phyloP scores from a whole-genome alignment of 495 filamentous ascomycete genomes.

The Penicillium lividum region DNA sequence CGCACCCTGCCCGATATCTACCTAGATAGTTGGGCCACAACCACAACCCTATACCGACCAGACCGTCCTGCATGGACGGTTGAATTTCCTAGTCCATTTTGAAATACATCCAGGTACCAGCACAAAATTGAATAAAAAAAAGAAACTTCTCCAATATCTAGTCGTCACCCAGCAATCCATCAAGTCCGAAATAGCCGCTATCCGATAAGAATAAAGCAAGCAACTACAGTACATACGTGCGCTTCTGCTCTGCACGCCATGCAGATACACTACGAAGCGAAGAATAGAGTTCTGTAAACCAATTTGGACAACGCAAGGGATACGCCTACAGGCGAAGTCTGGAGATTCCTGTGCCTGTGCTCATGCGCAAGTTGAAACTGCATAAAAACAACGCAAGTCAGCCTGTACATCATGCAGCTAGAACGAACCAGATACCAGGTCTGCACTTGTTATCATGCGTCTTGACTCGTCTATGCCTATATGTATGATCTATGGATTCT shows the following conservation, averaged over 20 bases:
- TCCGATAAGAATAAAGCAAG: neutral
- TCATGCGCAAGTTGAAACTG: neutral
- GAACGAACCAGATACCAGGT: neutral
- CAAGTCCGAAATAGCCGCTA: neutral
- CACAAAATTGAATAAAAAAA: neutral
- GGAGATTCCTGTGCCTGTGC: neutral
- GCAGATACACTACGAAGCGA: conserved; percentile 16
- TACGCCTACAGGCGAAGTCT: neutral
- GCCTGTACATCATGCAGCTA: neutral
- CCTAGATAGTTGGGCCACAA: conserved; percentile 8
- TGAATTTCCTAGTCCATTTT: conserved; percentile 2
- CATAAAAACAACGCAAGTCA: neutral
- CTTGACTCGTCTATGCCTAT: neutral
- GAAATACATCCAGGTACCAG: conserved; percentile 12
- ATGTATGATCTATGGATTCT: conserved; percentile 1
- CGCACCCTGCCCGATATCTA: conserved; percentile 16
- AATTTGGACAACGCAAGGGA: conserved; percentile 19
- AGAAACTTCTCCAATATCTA: neutral
- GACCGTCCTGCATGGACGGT: neutral
- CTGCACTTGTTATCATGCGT: neutral
- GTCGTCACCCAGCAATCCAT: neutral
- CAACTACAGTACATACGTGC: neutral
- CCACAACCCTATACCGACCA: neutral
- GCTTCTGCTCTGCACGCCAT: conserved; percentile 16
- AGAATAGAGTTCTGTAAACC: conserved; percentile 15